A percentile compares a stretch with the other conserved stretches of the same genome.
These are phyloP conservation scores for Cladosporium phlei DNA, from an alignment of 2,329 filamentous ascomycete species.

Conservation along the genomic window DNA sequence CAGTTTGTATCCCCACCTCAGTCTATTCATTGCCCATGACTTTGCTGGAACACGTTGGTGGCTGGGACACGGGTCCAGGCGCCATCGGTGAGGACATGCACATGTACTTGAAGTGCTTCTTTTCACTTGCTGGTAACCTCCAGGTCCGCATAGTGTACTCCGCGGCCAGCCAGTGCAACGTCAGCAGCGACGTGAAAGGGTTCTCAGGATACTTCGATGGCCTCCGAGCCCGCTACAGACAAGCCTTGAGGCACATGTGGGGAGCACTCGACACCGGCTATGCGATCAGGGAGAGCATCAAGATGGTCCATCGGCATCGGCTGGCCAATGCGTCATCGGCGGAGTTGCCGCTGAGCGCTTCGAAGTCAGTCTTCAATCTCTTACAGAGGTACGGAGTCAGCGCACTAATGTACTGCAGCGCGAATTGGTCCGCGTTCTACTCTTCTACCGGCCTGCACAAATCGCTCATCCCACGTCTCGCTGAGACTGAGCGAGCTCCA, in stretches of 20 bases:
- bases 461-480: constrained; percentile 21
- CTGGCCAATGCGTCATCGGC: constrained; percentile 11
- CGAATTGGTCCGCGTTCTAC: constrained; percentile 29
- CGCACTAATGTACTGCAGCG: constrained; percentile 19
- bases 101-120: constrained; percentile 76
- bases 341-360: constrained; percentile 22
- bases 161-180: constrained; percentile 69
- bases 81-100: constrained; percentile 73
- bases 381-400: constrained; percentile 5
- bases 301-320: constrained; percentile 25
- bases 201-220: constrained; percentile 53
- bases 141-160: constrained; percentile 60
- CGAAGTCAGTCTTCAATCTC: constrained; percentile 23
- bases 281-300: constrained; percentile 43
- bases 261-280: constrained; percentile 66
- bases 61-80: constrained; percentile 66
- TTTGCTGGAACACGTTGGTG: constrained; percentile 63
- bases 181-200: constrained; percentile 56
- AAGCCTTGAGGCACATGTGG: constrained; percentile 73
- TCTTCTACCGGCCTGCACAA: constrained; percentile 28
- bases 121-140: constrained; percentile 65
- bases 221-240: constrained; percentile 62
- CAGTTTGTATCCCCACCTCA: constrained; percentile 65
- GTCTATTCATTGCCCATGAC: constrained; percentile 67
- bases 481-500: constrained; percentile 16